Conservation (phyloP, 1,284 basidiomycete species). For the Inonotus hispidus region DNA sequence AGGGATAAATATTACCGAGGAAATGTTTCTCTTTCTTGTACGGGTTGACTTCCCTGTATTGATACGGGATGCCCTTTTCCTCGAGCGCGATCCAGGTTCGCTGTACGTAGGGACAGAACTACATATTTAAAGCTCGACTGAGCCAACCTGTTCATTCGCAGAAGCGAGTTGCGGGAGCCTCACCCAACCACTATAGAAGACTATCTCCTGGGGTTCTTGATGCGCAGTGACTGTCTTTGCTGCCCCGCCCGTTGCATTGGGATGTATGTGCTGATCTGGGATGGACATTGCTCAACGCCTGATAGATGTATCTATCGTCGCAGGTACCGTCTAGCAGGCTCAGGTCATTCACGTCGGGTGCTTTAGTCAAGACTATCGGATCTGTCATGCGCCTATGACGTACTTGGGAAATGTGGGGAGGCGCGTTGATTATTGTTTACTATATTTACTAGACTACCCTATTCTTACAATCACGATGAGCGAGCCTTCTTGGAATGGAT, state of each 20-base stretch:
- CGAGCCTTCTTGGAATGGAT: too few relatives aligned
- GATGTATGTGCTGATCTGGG: constrained; percentile 45
- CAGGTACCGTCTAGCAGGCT: too few relatives aligned
- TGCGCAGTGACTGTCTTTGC: constrained; percentile 46
- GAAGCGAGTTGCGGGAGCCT: constrained; percentile 14
- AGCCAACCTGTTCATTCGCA: too few relatives aligned
- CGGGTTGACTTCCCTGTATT: constrained; percentile 64
- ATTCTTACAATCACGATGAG: too few relatives aligned
- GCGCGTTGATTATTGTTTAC: neutral
- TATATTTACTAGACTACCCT: neutral
- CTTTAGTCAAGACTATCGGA: neutral
- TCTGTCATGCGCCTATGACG: neutral
- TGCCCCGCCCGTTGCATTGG: constrained; percentile 55
- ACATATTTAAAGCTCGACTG: constrained; percentile 1
- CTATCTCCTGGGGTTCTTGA: constrained; percentile 45
- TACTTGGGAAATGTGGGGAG: neutral
- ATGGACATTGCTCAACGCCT: constrained; percentile 29
- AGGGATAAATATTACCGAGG: constrained; percentile 34
- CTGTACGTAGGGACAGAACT: constrained; percentile 68
- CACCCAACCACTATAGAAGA: constrained; percentile 61
- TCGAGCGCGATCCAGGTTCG: constrained; percentile 67
- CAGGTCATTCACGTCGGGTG: too few relatives aligned
- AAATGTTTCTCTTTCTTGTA: constrained; percentile 66
- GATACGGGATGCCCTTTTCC: constrained; percentile 57
- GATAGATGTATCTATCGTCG: too few relatives aligned